phyloP scores from a whole-genome alignment of 805 yeast genomes.

The Clavispora phyllophila region DNA sequence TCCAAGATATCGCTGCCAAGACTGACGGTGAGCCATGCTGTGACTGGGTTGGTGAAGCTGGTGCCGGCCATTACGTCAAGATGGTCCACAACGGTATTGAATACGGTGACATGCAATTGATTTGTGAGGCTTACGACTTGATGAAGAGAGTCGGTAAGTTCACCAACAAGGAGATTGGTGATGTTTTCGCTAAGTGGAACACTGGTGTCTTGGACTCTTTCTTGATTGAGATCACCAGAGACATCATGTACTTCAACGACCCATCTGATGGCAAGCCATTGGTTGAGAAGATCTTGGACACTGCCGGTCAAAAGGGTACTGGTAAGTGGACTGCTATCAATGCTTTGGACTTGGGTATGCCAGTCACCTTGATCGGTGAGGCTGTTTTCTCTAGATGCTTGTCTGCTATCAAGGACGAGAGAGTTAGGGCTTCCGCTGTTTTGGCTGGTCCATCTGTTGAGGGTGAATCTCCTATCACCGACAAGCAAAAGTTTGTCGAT shows the following conservation, averaged over 20 bases:
- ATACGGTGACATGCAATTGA: conserved; percentile 99
- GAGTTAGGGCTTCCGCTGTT: conserved; percentile 75
- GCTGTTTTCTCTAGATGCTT: conserved; percentile 96
- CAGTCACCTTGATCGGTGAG: conserved; percentile 97
- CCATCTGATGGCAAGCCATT: conserved; percentile 82
- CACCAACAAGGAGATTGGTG: conserved; percentile 86
- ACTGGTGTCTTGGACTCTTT: conserved; percentile 96
- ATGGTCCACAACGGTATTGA: conserved; percentile 99
- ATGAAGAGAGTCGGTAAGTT: conserved; percentile 92
- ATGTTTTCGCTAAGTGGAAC: conserved; percentile 91
- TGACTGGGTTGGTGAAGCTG: conserved; percentile 99
- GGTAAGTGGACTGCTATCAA: conserved; percentile 99
- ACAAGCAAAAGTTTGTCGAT: conserved; percentile 81
- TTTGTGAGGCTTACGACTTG: conserved; percentile 95
- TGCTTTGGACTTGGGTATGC: conserved; percentile 97
- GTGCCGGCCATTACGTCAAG: conserved; percentile 98
- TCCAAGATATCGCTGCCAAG: conserved; percentile 95
- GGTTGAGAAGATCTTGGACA: conserved; percentile 92
- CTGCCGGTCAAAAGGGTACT: conserved; percentile 99
- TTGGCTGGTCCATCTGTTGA: conserved; percentile 75
- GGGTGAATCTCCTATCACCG: conserved; percentile 56
- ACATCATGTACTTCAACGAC: conserved; percentile 84
- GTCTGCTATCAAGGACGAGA: conserved; percentile 88
- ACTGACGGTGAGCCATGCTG: conserved; percentile 99
- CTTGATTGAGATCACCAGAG: conserved; percentile 95